Conservation (phyloP, 768 basidiomycete genomes). For the Termitomyces sp. region DNA sequence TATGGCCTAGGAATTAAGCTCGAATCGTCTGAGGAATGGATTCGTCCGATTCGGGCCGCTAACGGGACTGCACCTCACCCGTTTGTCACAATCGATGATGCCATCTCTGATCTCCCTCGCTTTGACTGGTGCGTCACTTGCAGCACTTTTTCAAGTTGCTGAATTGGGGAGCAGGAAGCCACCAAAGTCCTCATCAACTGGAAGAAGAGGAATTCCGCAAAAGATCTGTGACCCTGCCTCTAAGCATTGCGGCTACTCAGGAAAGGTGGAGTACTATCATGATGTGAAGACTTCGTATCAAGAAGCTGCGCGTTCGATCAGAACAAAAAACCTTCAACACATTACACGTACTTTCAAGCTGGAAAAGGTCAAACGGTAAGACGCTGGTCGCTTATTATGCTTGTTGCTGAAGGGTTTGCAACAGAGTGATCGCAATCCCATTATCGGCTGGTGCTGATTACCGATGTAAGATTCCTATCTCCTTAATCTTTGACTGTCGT, state of each 20-base stretch:
- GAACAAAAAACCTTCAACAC: slow-evolving; percentile 57
- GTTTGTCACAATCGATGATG: slow-evolving; percentile 61
- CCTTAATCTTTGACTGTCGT: not conserved
- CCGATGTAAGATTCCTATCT: slow-evolving; percentile 33
- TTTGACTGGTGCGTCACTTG: slow-evolving; percentile 61
- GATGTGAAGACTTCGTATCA: slow-evolving; percentile 42
- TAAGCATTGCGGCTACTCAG: slow-evolving; percentile 31
- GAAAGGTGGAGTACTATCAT: slow-evolving; percentile 26
- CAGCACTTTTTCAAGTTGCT: not conserved
- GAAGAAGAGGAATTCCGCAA: slow-evolving; percentile 25
- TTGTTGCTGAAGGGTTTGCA: not conserved
- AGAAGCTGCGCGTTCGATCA: slow-evolving; percentile 34
- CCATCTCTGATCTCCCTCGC: slow-evolving; percentile 64
- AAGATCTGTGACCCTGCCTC: slow-evolving; percentile 28
- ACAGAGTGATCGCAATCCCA: slow-evolving; percentile 58
- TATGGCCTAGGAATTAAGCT: slow-evolving; percentile 49
- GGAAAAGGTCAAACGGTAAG: slow-evolving; percentile 52
- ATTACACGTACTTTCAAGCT: slow-evolving; percentile 50
- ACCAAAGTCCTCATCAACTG: slow-evolving; percentile 20
- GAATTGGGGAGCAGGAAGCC: slow-evolving; percentile 26
- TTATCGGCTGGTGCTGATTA: slow-evolving; percentile 58
- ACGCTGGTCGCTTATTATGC: not conserved
- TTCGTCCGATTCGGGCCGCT: slow-evolving; percentile 40
- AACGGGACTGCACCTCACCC: slow-evolving; percentile 51
- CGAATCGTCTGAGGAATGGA: slow-evolving; percentile 25